These are phyloP conservation scores for Ganoderma lingzhi DNA, from an alignment of 1,284 basidiomycete species.

Conservation along the genomic window DNA sequence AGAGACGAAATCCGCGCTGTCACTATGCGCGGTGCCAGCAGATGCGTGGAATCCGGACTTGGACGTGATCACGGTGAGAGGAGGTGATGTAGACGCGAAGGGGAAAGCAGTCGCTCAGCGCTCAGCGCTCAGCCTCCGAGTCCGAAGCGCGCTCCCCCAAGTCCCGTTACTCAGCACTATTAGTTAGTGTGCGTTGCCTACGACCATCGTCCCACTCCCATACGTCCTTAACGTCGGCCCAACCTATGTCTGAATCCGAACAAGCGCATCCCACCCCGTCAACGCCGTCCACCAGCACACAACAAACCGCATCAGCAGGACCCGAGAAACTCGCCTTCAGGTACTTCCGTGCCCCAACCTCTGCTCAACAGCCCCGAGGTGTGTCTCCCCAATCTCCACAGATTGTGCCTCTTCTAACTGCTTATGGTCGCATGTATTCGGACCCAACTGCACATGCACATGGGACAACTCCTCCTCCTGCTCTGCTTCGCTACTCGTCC, in stretches of 20 bases:
- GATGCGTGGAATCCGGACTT: not conserved
- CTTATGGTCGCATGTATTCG: too few relatives aligned
- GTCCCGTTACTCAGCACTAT: too few relatives aligned
- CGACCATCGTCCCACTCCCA: not conserved
- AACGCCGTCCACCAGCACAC: constrained; percentile 3
- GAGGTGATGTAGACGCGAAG: not conserved
- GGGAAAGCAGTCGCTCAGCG: too few relatives aligned
- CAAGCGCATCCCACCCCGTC: not conserved
- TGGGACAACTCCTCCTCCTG: not conserved
- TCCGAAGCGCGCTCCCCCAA: too few relatives aligned
- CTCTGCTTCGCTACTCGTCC: not conserved
- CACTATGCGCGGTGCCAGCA: not conserved
- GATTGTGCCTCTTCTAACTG: not conserved
- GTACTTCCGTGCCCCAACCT: constrained; percentile 33
- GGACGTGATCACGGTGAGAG: too few relatives aligned
- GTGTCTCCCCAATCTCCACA: constrained; percentile 19
- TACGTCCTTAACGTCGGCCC: not conserved
- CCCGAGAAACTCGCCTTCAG: constrained; percentile 26
- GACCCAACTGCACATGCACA: not conserved
- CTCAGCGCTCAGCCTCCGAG: too few relatives aligned
- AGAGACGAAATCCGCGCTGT: not conserved
- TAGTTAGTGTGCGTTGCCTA: not conserved
- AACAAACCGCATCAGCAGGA: not conserved
- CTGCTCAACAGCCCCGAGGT: constrained; percentile 29
- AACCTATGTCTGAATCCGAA: not conserved